Evolutionary conservation across 495 filamentous ascomycete species (phyloP), one percentile per base, ranked within the genome.

Genomic region (Podospora conica): DNA sequence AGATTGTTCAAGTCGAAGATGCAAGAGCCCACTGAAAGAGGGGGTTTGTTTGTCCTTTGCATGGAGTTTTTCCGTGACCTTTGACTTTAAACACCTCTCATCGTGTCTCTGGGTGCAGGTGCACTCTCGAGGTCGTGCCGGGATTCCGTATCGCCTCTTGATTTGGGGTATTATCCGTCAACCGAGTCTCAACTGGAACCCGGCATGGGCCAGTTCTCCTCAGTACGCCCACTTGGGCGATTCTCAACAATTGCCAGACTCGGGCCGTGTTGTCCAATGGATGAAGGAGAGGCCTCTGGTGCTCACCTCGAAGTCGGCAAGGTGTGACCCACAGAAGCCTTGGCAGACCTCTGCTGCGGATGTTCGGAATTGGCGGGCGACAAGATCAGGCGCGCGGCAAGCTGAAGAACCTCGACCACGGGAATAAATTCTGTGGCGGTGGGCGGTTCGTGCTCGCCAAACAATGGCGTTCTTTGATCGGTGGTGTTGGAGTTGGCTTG

Each of bases 371-470:
- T 48, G 58, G 53, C 9, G 29, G 40, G 23, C 33, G 28, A 53
- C 24, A 9, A 23, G 53, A 59, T 40, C 68, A 72, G 65, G 68
- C 73, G 73, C 73, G 71, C 69, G 71, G 66, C 70, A 71, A 70
- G 69, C 40, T 48, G 21, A 23, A 55, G 9, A 40, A 33, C 15
- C 29, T 11, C 5, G 56, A 12, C 24, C 25, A 11, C n/a, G 18
- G 27, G 24, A 10, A 33, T 33, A 21, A 59, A 59, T 24, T 5
- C 23, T 58, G 4, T 33, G 24, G 24, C 15, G 29, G 58, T 21
- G n/a, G 18, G 20, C 27, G 31, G 11, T 33, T 33, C 31, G 11
- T 33, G 29, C 22, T 64, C 55, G 68, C 55, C 65, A 67, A 60
- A 62, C 54, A 69, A 68, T 60, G 66, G 55, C 56, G 33, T 48